Evolutionary conservation across 106 monocot genomes (phyloP).

Genomic region (Dendrobium nobile): DNA sequence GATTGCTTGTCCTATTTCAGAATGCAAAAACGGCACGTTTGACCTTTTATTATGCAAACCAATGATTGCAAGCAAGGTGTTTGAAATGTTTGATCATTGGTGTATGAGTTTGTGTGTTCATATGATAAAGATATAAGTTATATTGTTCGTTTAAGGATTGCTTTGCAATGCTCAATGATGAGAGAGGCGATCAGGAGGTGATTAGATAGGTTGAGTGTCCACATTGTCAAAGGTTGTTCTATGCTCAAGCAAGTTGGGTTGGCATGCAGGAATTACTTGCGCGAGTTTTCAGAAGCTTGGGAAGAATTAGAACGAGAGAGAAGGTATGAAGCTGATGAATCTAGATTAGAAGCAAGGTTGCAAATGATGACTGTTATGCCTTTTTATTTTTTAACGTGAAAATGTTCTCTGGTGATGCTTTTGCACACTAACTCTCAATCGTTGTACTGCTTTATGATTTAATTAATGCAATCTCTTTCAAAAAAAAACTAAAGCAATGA

Average conservation of each 20-base stretch:
- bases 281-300: no score
- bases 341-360: no score
- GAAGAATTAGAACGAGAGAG: no score
- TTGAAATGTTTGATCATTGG: conserved; percentile 33
- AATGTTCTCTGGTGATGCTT: no score
- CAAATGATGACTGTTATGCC: no score
- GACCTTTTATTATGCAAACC: conserved; percentile 30
- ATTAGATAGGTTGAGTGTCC: conserved; percentile 27
- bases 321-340: no score
- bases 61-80: conserved; percentile 15
- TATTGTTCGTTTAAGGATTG: conserved; percentile 62
- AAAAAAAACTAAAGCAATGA: no score
- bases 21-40: conserved; percentile 24
- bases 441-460: no score
- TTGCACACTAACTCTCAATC: no score
- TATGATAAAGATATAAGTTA: conserved; percentile 21
- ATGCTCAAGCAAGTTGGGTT: conserved; percentile 23
- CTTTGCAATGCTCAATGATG: conserved; percentile 32
- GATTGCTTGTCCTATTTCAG: conserved; percentile 30
- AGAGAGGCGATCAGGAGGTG: conserved; percentile 1
- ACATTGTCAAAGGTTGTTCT: conserved; percentile 29
- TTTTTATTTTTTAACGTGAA: no score
- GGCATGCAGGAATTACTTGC: no score
- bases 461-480: no score
- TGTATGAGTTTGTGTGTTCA: conserved; percentile 38